Conservation (phyloP, 140 eudicot species). For the Ambrosia hybrid region DNA sequence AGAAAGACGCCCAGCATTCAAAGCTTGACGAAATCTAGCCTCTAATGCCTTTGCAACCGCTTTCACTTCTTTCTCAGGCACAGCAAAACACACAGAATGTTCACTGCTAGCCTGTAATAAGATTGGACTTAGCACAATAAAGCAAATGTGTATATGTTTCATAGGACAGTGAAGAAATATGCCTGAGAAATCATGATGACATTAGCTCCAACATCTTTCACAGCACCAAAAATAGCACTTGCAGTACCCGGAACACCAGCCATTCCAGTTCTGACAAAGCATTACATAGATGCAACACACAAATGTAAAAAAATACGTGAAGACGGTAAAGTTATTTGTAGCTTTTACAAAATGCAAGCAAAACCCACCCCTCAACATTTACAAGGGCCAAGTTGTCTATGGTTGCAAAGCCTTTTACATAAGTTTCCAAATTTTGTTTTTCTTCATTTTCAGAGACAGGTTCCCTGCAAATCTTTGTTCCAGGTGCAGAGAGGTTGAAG, state of each 20-base stretch:
- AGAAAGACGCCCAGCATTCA: slow-evolving; percentile 89
- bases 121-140: slow-evolving; percentile 11
- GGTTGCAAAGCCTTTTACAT: slow-evolving; percentile 98
- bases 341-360: slow-evolving; percentile 14
- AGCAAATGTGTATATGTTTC: not conserved
- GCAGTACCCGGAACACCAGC: slow-evolving; percentile 99
- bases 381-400: slow-evolving; percentile 92
- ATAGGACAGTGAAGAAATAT: slow-evolving; percentile 11
- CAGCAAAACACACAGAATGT: slow-evolving; percentile 98
- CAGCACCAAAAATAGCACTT: slow-evolving; percentile 88
- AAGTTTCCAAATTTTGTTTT: slow-evolving; percentile 44
- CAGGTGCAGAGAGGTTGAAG: slow-evolving; percentile 92
- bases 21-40: slow-evolving; percentile 87
- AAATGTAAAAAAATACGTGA: slow-evolving; percentile 1
- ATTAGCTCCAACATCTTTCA: slow-evolving; percentile 96
- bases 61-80: slow-evolving; percentile 90
- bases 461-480: slow-evolving; percentile 76
- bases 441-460: slow-evolving; percentile 49
- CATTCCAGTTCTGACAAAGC: slow-evolving; percentile 86
- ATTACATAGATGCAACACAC: slow-evolving; percentile 26
- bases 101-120: slow-evolving; percentile 92
- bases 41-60: slow-evolving; percentile 86
- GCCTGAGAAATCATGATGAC: slow-evolving; percentile 98
- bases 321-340: slow-evolving; percentile 3
- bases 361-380: slow-evolving; percentile 94